Percentiles rank a stretch among this genome's conserved stretches.
Conservation (phyloP, 129 eudicot species). For the Lonicera japonica region DNA sequence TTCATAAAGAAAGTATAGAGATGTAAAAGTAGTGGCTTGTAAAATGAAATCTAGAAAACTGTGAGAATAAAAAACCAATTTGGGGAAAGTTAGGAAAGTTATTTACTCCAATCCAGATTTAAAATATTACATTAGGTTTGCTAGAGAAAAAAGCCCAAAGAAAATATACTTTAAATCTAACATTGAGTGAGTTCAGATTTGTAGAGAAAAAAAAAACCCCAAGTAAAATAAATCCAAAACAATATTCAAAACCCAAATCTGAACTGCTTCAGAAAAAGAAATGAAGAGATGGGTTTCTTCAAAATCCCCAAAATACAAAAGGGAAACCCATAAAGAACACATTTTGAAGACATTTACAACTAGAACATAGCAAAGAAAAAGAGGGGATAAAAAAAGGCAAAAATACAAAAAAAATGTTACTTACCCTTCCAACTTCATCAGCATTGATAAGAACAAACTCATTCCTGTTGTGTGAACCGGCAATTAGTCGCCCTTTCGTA, state of each 20-base stretch:
- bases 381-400: neutral
- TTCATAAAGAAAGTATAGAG: too few species aligned
- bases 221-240: neutral
- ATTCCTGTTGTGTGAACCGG: constrained; percentile 95
- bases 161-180: neutral
- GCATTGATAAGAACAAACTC: constrained; percentile 97
- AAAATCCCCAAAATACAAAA: constrained; percentile 2
- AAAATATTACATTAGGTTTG: too few species aligned
- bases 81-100: neutral
- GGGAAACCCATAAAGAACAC: neutral
- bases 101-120: neutral
- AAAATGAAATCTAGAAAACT: neutral
- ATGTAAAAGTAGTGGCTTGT: too few species aligned
- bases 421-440: constrained; percentile 96
- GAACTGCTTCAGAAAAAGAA: neutral
- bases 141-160: too few species aligned
- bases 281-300: neutral
- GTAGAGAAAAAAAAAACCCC: neutral
- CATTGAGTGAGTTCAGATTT: neutral
- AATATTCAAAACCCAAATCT: neutral
- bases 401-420: too few species aligned
- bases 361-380: neutral
- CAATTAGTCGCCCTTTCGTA: constrained; percentile 85
- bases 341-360: neutral
- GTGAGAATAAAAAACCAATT: neutral